Evolutionary conservation across 345 rosid genomes (phyloP), one percentile per base, ranked within the genome.

Genomic region (Heritiera littoralis): DNA sequence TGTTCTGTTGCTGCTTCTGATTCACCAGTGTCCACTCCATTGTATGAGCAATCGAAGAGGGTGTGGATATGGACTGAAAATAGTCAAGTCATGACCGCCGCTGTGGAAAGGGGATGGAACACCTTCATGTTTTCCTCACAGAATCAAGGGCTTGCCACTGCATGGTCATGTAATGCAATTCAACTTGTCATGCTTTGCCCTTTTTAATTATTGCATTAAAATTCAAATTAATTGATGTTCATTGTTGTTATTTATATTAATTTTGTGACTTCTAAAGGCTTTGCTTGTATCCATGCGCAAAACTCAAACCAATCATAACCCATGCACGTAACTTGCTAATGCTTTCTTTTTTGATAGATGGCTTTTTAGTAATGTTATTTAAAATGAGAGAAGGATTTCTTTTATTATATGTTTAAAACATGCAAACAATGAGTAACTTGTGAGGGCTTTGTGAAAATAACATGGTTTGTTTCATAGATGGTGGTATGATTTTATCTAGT

Each of bases 41-140:
- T 61, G 28, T 87, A 78, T 69, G 86, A 83, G 77, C 68, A 71
- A 56, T 77, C 88, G 32, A 92, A 95, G 91, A 84, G 80, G 80
- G 93, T 93, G 40, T 95, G 98, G 97, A 81, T 93, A 69, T 93
- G 95, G 94, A 95, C 92, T 11, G 85, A 90, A 82, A 87, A 79
- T 81, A 91, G 91, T 85, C 86, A 88, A 43, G 95, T 92, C 5
- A 92, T 93, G 95, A 88, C 93, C 14, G 85, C 87, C 80, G 91
- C 98, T 10, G 98, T 95, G 7, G 97, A 93, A 85, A 87, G 97
- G 77, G 98, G 98, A 1, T 95, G 98, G 98, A 93, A 86, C 83
- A 93, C 94, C n/a, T 89, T 95, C 85, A 1, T 93, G 55, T 93
- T 91, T 87, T 68, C 85, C 45, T 78, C 87, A 13, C 64, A 82